These are phyloP conservation scores for Monosporozyma siamensis DNA, from an alignment of 805 yeast species.

Conservation along the genomic window DNA sequence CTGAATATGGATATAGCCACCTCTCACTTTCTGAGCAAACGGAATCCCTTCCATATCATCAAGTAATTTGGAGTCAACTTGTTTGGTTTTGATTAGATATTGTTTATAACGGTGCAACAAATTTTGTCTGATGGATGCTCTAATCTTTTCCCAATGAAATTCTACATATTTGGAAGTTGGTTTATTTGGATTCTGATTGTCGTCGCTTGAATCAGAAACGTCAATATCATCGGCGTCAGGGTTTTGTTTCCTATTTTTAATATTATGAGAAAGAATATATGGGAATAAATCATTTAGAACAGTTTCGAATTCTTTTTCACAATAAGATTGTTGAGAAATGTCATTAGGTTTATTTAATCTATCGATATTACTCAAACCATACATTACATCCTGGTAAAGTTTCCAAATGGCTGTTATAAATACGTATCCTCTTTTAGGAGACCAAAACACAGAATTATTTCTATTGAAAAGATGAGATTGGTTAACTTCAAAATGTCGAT, in stretches of 20 bases:
- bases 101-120: background rate
- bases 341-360: constrained; percentile 1
- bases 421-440: constrained; percentile 71
- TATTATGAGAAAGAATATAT: background rate
- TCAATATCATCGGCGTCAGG: background rate
- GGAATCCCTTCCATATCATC: constrained; percentile 13
- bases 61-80: constrained; percentile 6
- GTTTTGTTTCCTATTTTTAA: background rate
- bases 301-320: constrained; percentile 6
- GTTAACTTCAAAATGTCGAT: background rate
- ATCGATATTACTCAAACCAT: constrained; percentile 12
- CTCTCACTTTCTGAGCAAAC: constrained; percentile 61
- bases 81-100: background rate
- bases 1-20: constrained; percentile 86
- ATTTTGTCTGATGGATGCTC: background rate
- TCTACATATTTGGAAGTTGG: background rate
- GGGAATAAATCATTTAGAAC: constrained; percentile 1
- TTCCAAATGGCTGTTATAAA: constrained; percentile 87
- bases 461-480: constrained; percentile 15
- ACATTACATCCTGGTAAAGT: constrained; percentile 28
- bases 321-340: background rate
- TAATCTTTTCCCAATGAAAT: constrained; percentile 1
- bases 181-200: background rate
- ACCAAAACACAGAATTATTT: constrained; percentile 77
- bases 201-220: background rate